These are phyloP conservation scores for Teunomyces stri DNA, from an alignment of 805 yeast genomes.

Conservation along the genomic window DNA sequence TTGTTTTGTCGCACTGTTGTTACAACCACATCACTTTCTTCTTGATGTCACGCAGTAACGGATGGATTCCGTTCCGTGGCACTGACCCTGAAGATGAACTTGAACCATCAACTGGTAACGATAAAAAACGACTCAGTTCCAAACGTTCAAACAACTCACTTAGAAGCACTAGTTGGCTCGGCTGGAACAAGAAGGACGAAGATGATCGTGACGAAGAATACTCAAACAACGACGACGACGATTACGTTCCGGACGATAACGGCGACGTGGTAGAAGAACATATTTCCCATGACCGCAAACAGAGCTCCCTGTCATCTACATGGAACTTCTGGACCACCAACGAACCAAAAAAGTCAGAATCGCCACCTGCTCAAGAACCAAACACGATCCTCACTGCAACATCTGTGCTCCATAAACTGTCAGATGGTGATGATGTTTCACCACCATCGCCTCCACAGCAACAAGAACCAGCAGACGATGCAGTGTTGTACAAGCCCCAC, in stretches of 20 bases:
- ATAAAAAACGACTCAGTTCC: not conserved
- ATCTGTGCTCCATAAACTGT: constrained; percentile 17
- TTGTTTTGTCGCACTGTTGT: too few species aligned
- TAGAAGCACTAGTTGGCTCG: constrained; percentile 26
- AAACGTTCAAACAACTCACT: constrained; percentile 23
- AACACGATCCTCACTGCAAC: constrained; percentile 29
- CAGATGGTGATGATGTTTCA: not conserved
- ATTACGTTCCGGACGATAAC: constrained; percentile 20
- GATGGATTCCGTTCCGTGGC: not conserved
- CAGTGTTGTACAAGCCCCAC: constrained; percentile 45
- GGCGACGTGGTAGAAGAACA: constrained; percentile 37
- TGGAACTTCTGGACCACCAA: constrained; percentile 38
- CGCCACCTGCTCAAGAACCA: constrained; percentile 7
- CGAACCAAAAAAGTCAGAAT: not conserved
- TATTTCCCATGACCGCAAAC: constrained; percentile 19
- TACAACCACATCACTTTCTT: not conserved
- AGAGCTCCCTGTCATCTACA: constrained; percentile 14
- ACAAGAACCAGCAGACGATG: constrained; percentile 31
- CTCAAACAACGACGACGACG: constrained; percentile 18
- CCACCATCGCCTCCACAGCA: constrained; percentile 4
- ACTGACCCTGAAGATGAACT: not conserved
- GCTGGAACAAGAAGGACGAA: constrained; percentile 19
- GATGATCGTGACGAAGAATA: constrained; percentile 15
- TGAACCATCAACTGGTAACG: not conserved
- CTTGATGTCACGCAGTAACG: not conserved